phyloP scores from a whole-genome alignment of 495 filamentous ascomycete species.

The Lasiosphaeris hirsuta region DNA sequence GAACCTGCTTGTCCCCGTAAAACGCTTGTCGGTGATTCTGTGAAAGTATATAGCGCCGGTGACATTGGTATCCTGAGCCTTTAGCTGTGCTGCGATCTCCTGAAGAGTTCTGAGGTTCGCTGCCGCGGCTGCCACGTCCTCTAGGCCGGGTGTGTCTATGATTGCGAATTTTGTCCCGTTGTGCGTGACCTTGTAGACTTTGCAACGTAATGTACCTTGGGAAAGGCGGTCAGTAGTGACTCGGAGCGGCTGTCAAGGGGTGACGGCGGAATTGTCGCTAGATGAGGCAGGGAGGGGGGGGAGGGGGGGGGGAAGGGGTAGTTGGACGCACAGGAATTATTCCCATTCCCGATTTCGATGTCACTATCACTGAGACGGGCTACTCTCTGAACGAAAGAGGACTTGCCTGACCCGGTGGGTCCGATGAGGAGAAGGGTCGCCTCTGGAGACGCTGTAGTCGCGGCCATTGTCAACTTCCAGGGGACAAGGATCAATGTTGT shows the following conservation, averaged over 20 bases:
- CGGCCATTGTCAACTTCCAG: no score
- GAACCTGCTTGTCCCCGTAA: neutral
- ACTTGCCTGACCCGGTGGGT: neutral
- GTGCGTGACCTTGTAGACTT: neutral
- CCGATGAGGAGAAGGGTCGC: neutral
- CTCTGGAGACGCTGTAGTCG: neutral
- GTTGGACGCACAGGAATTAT: neutral
- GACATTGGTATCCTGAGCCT: neutral
- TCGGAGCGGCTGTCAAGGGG: neutral
- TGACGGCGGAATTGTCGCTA: no score
- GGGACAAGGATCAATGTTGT: no score
- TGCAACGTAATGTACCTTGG: neutral
- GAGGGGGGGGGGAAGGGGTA: no score
- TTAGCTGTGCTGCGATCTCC: neutral
- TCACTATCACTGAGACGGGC: neutral
- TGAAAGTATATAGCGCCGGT: slow-evolving; percentile 1
- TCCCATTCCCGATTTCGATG: neutral
- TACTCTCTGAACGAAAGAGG: neutral
- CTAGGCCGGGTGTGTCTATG: neutral
- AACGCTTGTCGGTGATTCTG: neutral
- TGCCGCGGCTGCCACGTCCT: neutral
- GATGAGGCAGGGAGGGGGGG: no score
- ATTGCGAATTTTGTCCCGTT: neutral
- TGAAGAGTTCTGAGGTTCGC: neutral
- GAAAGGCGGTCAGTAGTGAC: neutral